phyloP scores from a whole-genome alignment of 2,329 filamentous ascomycete species.

The Byssochlamys sp. region DNA sequence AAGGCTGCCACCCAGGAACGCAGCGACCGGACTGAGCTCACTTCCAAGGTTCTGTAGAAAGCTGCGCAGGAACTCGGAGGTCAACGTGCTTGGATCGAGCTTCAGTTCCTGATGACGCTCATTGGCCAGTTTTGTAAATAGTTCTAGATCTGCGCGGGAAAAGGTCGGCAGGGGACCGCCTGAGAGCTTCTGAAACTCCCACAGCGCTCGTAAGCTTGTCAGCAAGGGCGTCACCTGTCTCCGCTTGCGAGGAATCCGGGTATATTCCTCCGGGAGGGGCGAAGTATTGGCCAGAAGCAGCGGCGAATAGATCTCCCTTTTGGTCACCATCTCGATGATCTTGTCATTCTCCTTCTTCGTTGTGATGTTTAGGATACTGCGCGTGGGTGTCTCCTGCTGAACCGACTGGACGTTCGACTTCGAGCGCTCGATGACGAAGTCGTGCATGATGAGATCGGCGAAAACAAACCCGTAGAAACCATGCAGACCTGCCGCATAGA shows the following conservation, averaged over 20 bases:
- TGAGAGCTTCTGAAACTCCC: conserved; percentile 65
- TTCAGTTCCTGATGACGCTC: conserved; percentile 67
- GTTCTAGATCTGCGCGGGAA: conserved; percentile 55
- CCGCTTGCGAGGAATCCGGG: conserved; percentile 57
- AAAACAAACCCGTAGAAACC: conserved; percentile 94
- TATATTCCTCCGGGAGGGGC: conserved; percentile 60
- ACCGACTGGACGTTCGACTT: conserved; percentile 60
- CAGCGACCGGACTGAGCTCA: conserved; percentile 77
- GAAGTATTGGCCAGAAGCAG: conserved; percentile 77
- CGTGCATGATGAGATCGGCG: conserved; percentile 79
- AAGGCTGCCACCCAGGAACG: conserved; percentile 79
- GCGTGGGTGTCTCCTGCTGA: conserved; percentile 65
- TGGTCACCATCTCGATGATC: conserved; percentile 74
- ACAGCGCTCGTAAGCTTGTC: conserved; percentile 77
- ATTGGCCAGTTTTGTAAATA: conserved; percentile 68
- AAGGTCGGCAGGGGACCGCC: conserved; percentile 47
- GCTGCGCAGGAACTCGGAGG: conserved; percentile 62
- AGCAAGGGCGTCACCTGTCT: conserved; percentile 72
- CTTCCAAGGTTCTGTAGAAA: conserved; percentile 80
- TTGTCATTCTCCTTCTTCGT: conserved; percentile 63
- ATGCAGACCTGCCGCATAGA: conserved; percentile 80
- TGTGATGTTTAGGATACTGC: conserved; percentile 62
- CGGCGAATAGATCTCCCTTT: conserved; percentile 81
- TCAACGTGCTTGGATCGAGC: conserved; percentile 58
- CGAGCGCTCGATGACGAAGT: conserved; percentile 78